Evolutionary conservation across 1,139 yeast genomes (phyloP).

Genomic region (Suhomyces panamericanus): DNA sequence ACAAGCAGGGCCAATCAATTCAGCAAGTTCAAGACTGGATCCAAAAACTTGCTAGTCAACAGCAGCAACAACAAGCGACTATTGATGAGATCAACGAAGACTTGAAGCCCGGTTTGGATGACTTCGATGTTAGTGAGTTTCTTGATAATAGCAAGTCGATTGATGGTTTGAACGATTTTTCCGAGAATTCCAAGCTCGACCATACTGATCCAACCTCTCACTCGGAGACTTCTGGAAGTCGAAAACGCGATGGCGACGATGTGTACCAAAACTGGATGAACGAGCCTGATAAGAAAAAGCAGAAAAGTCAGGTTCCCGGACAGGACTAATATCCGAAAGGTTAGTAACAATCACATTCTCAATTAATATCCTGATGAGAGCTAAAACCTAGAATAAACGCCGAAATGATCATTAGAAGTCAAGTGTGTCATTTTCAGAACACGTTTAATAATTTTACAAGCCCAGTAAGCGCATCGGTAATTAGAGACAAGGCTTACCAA

Average conservation of each 20-base stretch:
- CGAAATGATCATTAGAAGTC: too few relatives aligned
- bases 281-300: conserved; percentile 6
- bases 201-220: neutral
- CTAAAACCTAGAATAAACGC: too few relatives aligned
- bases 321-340: neutral
- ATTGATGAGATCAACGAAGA: conserved; percentile 17
- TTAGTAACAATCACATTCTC: neutral
- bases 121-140: conserved; percentile 43
- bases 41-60: conserved; percentile 43
- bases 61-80: conserved; percentile 30
- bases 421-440: too few relatives aligned
- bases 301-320: neutral
- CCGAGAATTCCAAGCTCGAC: neutral
- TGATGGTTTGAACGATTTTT: neutral
- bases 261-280: conserved; percentile 3
- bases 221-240: neutral
- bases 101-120: conserved; percentile 27
- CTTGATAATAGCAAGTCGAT: conserved; percentile 19
- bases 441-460: too few relatives aligned
- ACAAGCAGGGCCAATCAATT: conserved; percentile 54
- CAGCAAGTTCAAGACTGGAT: conserved; percentile 64
- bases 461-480: too few relatives aligned
- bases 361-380: too few relatives aligned
- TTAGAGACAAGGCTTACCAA: too few relatives aligned
- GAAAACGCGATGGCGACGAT: conserved; percentile 5